Base-by-base conservation (phyloP, 257 asterid species). In the Solanum appendiculatum region DNA sequence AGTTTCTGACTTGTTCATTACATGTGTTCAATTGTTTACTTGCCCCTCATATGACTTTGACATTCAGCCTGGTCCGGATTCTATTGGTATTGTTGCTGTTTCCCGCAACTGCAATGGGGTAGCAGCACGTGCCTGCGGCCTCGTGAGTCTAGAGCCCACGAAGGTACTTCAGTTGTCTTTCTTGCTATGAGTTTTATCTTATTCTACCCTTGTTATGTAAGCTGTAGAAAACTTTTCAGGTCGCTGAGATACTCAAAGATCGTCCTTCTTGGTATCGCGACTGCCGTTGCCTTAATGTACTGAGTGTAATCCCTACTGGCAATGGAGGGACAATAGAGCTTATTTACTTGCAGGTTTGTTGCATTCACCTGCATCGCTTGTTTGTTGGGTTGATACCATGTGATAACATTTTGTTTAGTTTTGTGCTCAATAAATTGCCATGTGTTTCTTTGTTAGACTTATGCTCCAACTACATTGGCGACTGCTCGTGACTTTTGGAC, bases 81-180 rank as follows among this genome's bases (percentile, higher is more conserved):
- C 99, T 92, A 94, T 95, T 90, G 99, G 99, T 94, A 97, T 95
- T 63, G 96, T 97, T 81, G 96, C 98, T 89, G 94, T 97, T 88
- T 96, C 99, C 96, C 98, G 96, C 91, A 97, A 95, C 90, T 94
- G 98, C 89, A 93, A 95, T 56, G 99, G 99, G 87, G 92, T 96
- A 86, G 99, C 99, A 90, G 99, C 99, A 89, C 95, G 99, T 56
- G 99, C 99, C 97, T 97, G 98, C 58, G 99, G 98, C 94, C 98
- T 97, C 29, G 98, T 97, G 97, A 95, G 98, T 91, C 93, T 97
- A 87, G 99, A 97, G 88, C 98, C 99, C 97, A 94, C 93, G 83
- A 97, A 96, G 99, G 99, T 97, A 91, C 64, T 31, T 68, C 29
- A 37, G 9, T 82, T 84, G 31, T 64, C 48, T 39, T 25, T 48